A percentile compares a stretch with the other conserved stretches of the same genome.
phyloP scores from a whole-genome alignment of 1,139 yeast genomes.

The Pichia sp. region DNA sequence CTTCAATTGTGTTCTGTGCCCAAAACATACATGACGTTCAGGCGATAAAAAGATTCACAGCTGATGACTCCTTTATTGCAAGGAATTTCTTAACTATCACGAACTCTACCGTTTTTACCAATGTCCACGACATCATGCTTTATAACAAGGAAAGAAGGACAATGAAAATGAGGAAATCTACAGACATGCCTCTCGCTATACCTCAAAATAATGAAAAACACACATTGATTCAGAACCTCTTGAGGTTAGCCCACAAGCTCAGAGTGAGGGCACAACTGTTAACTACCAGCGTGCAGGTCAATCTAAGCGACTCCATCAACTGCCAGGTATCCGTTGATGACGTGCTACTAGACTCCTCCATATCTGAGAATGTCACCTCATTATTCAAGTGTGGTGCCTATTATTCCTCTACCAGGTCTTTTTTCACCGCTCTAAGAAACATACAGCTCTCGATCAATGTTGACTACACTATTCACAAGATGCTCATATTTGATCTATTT shows the following conservation, averaged over 20 bases:
- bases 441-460: slow-evolving; percentile 17
- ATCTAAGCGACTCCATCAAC: slow-evolving; percentile 12
- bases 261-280: slow-evolving; percentile 20
- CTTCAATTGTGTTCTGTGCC: slow-evolving; percentile 6
- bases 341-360: slow-evolving; percentile 20
- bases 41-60: slow-evolving; percentile 5
- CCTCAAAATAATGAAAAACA: too few relatives aligned
- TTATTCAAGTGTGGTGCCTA: slow-evolving; percentile 14
- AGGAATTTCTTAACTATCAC: slow-evolving; percentile 15
- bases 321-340: slow-evolving; percentile 19
- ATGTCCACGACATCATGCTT: slow-evolving; percentile 11
- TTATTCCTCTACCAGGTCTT: slow-evolving; percentile 13
- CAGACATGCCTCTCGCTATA: too few relatives aligned
- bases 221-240: too few relatives aligned
- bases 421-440: slow-evolving; percentile 16
- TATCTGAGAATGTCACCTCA: slow-evolving; percentile 19
- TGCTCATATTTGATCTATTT: slow-evolving; percentile 16
- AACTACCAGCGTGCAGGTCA: slow-evolving; percentile 13
- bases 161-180: not conserved
- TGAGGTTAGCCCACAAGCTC: slow-evolving; percentile 17
- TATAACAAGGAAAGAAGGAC: not conserved
- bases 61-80: slow-evolving; percentile 14
- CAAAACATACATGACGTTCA: slow-evolving; percentile 10
- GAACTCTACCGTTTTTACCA: slow-evolving; percentile 8
- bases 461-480: slow-evolving; percentile 5